Base-by-base conservation (phyloP, 352 stramenopile genomes). In the Pythium pyrilobum region DNA sequence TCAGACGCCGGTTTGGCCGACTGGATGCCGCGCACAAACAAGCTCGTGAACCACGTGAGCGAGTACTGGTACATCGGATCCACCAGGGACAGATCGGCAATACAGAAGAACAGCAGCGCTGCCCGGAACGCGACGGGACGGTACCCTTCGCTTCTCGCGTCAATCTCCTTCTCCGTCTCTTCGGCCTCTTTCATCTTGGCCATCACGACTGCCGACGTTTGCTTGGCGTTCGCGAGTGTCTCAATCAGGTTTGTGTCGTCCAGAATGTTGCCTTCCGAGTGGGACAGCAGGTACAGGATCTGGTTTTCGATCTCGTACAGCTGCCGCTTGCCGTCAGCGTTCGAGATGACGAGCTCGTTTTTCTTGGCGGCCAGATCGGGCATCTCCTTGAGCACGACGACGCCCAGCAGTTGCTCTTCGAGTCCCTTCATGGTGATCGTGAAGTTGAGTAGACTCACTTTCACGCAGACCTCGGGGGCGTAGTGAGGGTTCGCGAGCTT, bases 401-500 rank as follows among this genome's bases (percentile, higher is more conserved):
- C 85, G 41, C 84, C 85, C 1, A 97, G 72, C 25, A 97, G 54
- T 52, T 97, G 90, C 52, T 97, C 90, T 63, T 97, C 87, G 0
- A 97, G 68, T 0, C 90, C 90, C 42, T 89, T 90, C 68, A 92
- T 87, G 10, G 88, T 97, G 64, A 97, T 96, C 0, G 89, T 96
- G 56, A 97, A 97, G 57, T 97, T 97, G 3, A 97, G 60, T 18
- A 97, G 28, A 62, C 77, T 93, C 29, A 97, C 90, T 69, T 97
- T 97, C 27, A 97, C 87, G 32, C 87, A 93, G 1, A 96, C 77
- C 64, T 97, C 89, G 0, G 89, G 89, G 0, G 87, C 75, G 38
- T 97, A 97, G 52, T 97, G 87, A n/a, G 89, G 89, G 50, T 97
- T 97, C 3, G 88, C 74, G 16, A 97, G 68, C 59, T 96, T 97